Conservation (phyloP, 352 stramenopile genomes). For the Peronospora belbahrii region DNA sequence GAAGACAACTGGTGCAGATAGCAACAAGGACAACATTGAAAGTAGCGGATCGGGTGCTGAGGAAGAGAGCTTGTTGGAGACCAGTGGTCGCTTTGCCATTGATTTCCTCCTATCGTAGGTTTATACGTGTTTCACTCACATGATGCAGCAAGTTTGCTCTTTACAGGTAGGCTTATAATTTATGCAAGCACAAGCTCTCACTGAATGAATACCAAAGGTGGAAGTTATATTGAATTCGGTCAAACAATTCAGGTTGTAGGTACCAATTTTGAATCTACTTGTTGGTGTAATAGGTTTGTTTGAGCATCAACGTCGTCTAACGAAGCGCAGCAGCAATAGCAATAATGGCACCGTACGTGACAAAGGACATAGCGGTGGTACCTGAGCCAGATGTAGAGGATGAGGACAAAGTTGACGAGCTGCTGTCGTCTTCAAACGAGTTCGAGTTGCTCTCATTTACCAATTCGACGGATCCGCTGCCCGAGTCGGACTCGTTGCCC, state of each 20-base stretch:
- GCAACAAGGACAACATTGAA: conserved; percentile 1
- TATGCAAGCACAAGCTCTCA: background rate
- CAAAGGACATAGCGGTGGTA: background rate
- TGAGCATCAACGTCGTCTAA: background rate
- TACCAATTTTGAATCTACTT: conserved; percentile 13
- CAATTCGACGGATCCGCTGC: conserved; percentile 13
- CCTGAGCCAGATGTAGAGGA: conserved; percentile 1
- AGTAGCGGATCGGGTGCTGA: conserved; percentile 4
- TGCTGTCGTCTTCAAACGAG: conserved; percentile 2
- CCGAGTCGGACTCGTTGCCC: conserved; percentile 39
- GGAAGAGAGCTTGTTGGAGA: conserved; percentile 2
- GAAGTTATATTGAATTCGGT: background rate
- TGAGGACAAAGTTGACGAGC: conserved; percentile 3
- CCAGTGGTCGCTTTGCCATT: conserved; percentile 14
- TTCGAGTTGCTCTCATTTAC: background rate
- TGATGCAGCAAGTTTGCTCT: too few species aligned
- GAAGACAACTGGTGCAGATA: conserved; percentile 1
- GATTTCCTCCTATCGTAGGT: conserved; percentile 31
- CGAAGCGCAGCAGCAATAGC: conserved; percentile 10
- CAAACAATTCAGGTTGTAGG: too few species aligned
- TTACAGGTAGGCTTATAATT: background rate
- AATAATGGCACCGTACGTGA: conserved; percentile 8
- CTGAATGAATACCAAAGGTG: background rate
- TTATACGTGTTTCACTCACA: too few species aligned
- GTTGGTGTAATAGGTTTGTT: background rate